Base-by-base conservation (phyloP, 176 grass and related monocot genomes). In the Pontederia paniculata region DNA sequence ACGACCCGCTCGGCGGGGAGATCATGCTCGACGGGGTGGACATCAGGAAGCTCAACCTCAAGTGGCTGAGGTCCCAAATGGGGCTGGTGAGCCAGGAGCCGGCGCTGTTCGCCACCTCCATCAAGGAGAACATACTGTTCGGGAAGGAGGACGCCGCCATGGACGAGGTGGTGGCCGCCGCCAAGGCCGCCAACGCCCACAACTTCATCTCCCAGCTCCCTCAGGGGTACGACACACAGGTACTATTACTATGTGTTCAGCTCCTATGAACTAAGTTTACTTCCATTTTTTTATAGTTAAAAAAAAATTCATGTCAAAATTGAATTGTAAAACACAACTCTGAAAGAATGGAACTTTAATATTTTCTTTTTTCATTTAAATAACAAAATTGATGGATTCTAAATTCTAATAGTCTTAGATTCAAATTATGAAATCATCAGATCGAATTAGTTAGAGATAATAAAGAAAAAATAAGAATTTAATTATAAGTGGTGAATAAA, bases 21-120 rank as follows among this genome's bases (percentile, higher is more conserved):
- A 44, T 67, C 50, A 42, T 67, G 17, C 50, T 67, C 6, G 64
- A 67, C 21, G 64, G 64, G 17, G 25, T 53, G 28, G 50, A 67
- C 31, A 67, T 67, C 50, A 67, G 64, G 11, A 44, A 17, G 17
- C 37, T 67, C 25, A 42, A 67, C 25, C 49, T 67, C 5, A 67
- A 53, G 28, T 67, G 64, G 64, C 9, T 67, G 49, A 42, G 64
- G 17, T 52, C 64, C 17, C 64, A 67, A 50, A 67, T 67, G 64
- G 64, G 64, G 10, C 17, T 67, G 64, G 64, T 67, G n/a, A 67
- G 64, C 50, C 64, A 67, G 50, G 64, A 67, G 31, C 64, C 64
- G 42, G 48, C 50, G 19, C 50, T 67, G 49, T 67, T 67, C 11
- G 64, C 64, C 6, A 53, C 64, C 0, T 54, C 64, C 17, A 67